A percentile compares a stretch with the other conserved stretches of the same genome.
phyloP scores from a whole-genome alignment of 768 basidiomycete genomes.

The Pleurotus djamor region DNA sequence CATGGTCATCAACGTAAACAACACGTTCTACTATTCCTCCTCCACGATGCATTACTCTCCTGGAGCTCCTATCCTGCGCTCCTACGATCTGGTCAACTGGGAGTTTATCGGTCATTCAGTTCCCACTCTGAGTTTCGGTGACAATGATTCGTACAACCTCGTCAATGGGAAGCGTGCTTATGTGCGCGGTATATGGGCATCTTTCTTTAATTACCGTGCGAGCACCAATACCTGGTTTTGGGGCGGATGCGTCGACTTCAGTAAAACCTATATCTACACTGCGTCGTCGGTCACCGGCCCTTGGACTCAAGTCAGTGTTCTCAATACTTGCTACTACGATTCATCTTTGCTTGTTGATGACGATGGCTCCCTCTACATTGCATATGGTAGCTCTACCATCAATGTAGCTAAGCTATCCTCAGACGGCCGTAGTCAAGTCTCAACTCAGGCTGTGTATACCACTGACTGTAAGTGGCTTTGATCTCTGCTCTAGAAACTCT shows the following conservation, averaged over 20 bases:
- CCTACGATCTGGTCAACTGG: slow-evolving; percentile 17
- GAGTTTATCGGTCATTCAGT: slow-evolving; percentile 16
- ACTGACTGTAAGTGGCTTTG: neutral
- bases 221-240: slow-evolving; percentile 13
- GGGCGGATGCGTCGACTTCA: slow-evolving; percentile 16
- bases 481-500: neutral
- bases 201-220: slow-evolving; percentile 13
- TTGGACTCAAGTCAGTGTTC: slow-evolving; percentile 12
- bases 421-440: slow-evolving; percentile 8
- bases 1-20: slow-evolving; percentile 12
- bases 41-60: slow-evolving; percentile 17
- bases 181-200: slow-evolving; percentile 15
- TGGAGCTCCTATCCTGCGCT: slow-evolving; percentile 15
- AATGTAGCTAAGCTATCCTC: slow-evolving; percentile 13
- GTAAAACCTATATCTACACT: slow-evolving; percentile 13
- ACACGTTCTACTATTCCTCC: slow-evolving; percentile 15
- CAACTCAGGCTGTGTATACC: slow-evolving; percentile 10
- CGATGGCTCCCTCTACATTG: slow-evolving; percentile 15
- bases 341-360: slow-evolving; percentile 13
- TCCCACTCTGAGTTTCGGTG: slow-evolving; percentile 12
- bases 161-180: slow-evolving; percentile 14
- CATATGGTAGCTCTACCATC: slow-evolving; percentile 10
- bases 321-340: slow-evolving; percentile 15
- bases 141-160: slow-evolving; percentile 13
- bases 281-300: slow-evolving; percentile 9